Percentiles rank a stretch among this genome's conserved stretches.
Evolutionary conservation across 1,284 basidiomycete species (phyloP).

Genomic region (Apiotrichum montevideense): DNA sequence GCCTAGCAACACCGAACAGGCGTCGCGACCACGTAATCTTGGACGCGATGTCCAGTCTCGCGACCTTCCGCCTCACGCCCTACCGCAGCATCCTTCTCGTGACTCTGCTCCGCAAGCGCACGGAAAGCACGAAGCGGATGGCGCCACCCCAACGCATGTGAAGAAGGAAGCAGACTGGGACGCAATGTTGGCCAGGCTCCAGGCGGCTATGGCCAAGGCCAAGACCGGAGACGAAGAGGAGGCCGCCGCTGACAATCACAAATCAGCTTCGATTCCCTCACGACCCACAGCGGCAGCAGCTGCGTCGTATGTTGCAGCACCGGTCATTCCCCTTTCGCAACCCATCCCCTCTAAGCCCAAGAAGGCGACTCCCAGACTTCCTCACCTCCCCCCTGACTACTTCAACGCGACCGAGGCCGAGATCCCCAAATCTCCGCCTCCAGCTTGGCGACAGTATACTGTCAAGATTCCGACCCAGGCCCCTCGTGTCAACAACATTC

Average conservation of each 20-base stretch:
- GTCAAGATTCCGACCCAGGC: conserved; percentile 57
- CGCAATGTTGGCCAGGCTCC: conserved; percentile 80
- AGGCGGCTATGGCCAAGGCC: conserved; percentile 64
- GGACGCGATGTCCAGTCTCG: not conserved
- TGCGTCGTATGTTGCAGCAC: not conserved
- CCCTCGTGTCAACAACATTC: conserved; percentile 16
- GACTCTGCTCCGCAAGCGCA: not conserved
- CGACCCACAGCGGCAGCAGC: not conserved
- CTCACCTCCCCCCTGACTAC: conserved; percentile 21
- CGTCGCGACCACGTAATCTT: not conserved
- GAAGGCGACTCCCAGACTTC: conserved; percentile 7
- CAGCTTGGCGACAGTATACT: conserved; percentile 54
- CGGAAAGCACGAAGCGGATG: not conserved
- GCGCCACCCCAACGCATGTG: conserved; percentile 7
- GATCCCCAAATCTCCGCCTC: conserved; percentile 44
- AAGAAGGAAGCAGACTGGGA: conserved; percentile 63
- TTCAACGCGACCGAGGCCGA: conserved; percentile 38
- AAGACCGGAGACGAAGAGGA: conserved; percentile 46
- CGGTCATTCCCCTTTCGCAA: not conserved
- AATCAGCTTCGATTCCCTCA: not conserved
- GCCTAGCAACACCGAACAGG: not conserved
- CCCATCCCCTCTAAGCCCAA: not conserved
- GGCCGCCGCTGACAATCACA: not conserved
- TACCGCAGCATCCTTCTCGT: not conserved
- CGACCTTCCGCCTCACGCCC: conserved; percentile 8